These are phyloP conservation scores for Chytriomyces sp. DNA, from an alignment of 192 early-diverging fungal species.

Conservation along the genomic window DNA sequence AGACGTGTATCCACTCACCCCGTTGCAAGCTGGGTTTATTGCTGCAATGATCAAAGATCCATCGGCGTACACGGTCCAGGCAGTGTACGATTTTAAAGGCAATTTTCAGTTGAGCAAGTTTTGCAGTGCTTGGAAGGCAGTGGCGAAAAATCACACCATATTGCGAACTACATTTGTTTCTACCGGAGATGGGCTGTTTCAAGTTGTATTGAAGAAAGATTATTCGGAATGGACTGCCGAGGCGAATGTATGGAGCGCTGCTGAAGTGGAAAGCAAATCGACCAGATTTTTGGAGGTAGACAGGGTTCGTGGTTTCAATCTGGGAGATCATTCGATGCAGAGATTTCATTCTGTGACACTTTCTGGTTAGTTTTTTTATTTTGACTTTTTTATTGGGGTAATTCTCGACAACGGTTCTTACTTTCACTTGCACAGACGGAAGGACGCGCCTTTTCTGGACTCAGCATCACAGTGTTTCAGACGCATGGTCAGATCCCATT, in stretches of 20 bases:
- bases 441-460: not conserved
- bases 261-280: too few relatives aligned
- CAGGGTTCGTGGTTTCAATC: too few relatives aligned
- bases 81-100: not conserved
- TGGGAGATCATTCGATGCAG: too few relatives aligned
- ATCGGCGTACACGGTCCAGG: not conserved
- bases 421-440: not conserved
- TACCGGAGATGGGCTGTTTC: too few relatives aligned
- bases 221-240: too few relatives aligned
- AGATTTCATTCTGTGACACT: too few relatives aligned
- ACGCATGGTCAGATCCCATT: not conserved
- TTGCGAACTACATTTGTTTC: too few relatives aligned
- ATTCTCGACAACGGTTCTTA: not conserved
- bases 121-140: not conserved
- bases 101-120: not conserved
- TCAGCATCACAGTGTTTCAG: not conserved
- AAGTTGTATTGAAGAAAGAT: too few relatives aligned
- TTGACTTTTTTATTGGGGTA: too few relatives aligned
- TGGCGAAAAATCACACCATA: not conserved
- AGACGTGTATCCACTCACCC: conserved; percentile 40
- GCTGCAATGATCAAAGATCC: conserved; percentile 14
- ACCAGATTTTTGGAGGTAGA: too few relatives aligned
- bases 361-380: not conserved
- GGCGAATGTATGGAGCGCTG: too few relatives aligned
- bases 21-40: conserved; percentile 36